phyloP scores from a whole-genome alignment of 2,329 filamentous ascomycete genomes.

The Raffaelea albimanens region DNA sequence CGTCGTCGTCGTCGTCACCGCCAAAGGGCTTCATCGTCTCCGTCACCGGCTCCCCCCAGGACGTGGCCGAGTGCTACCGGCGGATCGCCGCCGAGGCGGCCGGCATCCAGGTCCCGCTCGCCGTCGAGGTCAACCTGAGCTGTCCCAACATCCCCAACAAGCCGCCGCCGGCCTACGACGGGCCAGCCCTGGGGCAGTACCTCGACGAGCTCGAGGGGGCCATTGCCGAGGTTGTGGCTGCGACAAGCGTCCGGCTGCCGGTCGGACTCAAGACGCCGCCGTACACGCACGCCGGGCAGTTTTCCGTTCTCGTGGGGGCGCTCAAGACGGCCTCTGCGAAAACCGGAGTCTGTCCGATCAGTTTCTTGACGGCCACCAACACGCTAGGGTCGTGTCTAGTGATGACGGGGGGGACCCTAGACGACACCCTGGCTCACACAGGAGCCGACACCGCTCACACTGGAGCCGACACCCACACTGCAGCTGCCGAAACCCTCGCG shows the following conservation, averaged over 20 bases:
- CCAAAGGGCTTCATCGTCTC: conserved; percentile 59
- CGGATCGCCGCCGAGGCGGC: conserved; percentile 31
- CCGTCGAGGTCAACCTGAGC: conserved; percentile 69
- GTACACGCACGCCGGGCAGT: conserved; percentile 63
- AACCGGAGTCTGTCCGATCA: conserved; percentile 32
- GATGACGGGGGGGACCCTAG: conserved; percentile 28
- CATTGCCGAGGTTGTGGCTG: background rate
- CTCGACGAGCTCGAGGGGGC: conserved; percentile 31
- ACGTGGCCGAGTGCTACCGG: conserved; percentile 48
- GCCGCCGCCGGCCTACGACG: conserved; percentile 63
- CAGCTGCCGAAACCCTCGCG: no score
- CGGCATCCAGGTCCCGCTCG: conserved; percentile 38
- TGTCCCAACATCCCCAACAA: conserved; percentile 65
- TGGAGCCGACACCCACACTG: no score
- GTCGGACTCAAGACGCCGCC: conserved; percentile 66
- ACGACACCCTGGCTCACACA: no score
- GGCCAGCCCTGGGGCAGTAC: conserved; percentile 41
- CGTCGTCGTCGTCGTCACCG: conserved; percentile 4
- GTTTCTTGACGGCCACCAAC: conserved; percentile 67
- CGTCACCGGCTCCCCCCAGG: conserved; percentile 53
- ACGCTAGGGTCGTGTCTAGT: conserved; percentile 61
- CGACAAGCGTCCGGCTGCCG: conserved; percentile 21
- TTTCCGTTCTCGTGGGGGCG: conserved; percentile 42
- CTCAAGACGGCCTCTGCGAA: conserved; percentile 26
- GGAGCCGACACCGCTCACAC: no score